Conservation (phyloP, 805 yeast species). For the Cyberlindnera petersonii region DNA sequence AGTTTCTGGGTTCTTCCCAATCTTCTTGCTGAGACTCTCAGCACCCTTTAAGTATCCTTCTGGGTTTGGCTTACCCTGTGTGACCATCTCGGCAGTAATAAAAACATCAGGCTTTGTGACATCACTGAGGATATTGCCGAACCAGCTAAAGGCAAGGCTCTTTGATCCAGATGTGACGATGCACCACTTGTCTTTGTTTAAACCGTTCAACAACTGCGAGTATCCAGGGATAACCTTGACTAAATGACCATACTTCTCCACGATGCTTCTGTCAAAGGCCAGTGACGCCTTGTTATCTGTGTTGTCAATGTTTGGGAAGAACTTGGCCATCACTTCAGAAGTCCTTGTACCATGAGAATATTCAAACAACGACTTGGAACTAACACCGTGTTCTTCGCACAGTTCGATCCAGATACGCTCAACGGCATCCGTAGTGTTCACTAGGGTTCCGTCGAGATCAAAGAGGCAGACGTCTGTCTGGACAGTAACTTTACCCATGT, state of each 20-base stretch:
- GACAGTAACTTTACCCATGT: slow-evolving; percentile 18
- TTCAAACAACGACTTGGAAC: slow-evolving; percentile 41
- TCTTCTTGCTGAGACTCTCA: slow-evolving; percentile 44
- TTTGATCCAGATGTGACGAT: slow-evolving; percentile 83
- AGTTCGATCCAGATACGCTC: slow-evolving; percentile 79
- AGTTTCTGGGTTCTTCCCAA: slow-evolving; percentile 33
- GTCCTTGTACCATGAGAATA: slow-evolving; percentile 75
- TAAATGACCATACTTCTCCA: slow-evolving; percentile 64
- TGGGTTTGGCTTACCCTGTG: slow-evolving; percentile 83
- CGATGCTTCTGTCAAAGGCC: slow-evolving; percentile 58
- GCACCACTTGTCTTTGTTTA: slow-evolving; percentile 64
- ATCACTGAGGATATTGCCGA: slow-evolving; percentile 50
- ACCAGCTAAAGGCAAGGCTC: slow-evolving; percentile 77
- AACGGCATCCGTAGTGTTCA: slow-evolving; percentile 78
- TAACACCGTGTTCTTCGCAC: slow-evolving; percentile 64
- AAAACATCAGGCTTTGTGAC: slow-evolving; percentile 65
- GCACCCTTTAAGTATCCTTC: slow-evolving; percentile 55
- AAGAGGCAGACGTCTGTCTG: slow-evolving; percentile 42
- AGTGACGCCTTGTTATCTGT: slow-evolving; percentile 59
- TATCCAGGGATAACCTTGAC: slow-evolving; percentile 80
- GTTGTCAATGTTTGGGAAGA: slow-evolving; percentile 71
- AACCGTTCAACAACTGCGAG: slow-evolving; percentile 51
- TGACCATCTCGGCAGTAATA: slow-evolving; percentile 79
- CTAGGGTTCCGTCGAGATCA: slow-evolving; percentile 86
- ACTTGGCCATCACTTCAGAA: slow-evolving; percentile 66